Evolutionary conservation across 2,329 filamentous ascomycete genomes (phyloP), one percentile per base, ranked within the genome.

Genomic region (Penicillium freii): DNA sequence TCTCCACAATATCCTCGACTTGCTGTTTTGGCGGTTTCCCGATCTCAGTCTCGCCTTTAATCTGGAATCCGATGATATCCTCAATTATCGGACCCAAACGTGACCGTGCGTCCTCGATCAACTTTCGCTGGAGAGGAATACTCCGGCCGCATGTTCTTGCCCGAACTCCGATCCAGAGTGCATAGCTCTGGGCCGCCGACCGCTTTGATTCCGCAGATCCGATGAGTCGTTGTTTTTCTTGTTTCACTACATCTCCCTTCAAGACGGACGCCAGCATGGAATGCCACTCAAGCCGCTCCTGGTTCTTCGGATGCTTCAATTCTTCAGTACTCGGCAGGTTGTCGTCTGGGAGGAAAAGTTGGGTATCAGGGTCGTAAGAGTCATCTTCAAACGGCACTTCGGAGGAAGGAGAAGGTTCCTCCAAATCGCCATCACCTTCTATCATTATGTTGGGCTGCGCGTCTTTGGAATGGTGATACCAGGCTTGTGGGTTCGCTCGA

Each of bases 241-340:
- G 94, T 68, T 91, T 91, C 57, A 99, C 93, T 9, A 99, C 94
- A 73, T 99, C 94, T 63, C 94, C 94, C 1, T 92, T 97, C 64
- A 99, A 79, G 4, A 99, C 94, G 15, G 93, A 95, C 58, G 93
- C 91, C 56, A 99, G 79, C 94, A 99, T 99, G 3, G 91, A 91
- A 76, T 99, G 92, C 94, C 94, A 99, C 76, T 99, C 94, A 25
- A 99, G 80, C 44, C 93, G 83, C 75, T 97, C 94, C 60, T 92
- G 84, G 70, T 92, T 97, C 62, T 87, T 86, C 1, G 92, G 90
- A 66, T 97, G 90, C 73, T 90, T 89, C 51, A 97, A 76, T 73
- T 99, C 94, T 69, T 97, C 94, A 25, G 91, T 82, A 4, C 91
- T 94, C 0, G 92, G 92, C 67, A 94, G 90, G 63, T 91, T 84